Evolutionary conservation across 805 yeast genomes (phyloP), one percentile per base, ranked within the genome.

Genomic region (Starmerella davenportii): DNA sequence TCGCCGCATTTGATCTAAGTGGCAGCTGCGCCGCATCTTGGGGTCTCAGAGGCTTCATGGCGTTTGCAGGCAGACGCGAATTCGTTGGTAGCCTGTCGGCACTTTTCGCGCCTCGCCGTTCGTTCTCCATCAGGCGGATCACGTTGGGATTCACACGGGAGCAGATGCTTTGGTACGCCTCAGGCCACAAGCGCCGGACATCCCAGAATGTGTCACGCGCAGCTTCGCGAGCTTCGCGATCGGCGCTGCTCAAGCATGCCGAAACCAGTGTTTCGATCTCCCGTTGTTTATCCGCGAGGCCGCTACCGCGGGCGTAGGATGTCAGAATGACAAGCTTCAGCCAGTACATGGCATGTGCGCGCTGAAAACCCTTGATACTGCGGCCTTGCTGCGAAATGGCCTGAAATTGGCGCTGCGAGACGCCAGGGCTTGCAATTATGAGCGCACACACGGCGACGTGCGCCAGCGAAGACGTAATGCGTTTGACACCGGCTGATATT

Each of bases 151-250:
- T 29, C 8, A 29, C 32, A 7, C 9, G 15, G 13, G 32, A 7
- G 13, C 15, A 7, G 16, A 29, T 29, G 5, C 5, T 15, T 8
- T n/a, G 16, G 19, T 29, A 8, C 8, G 32, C 32, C 0, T 56
- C 50, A 0, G 80, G 78, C 58, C 71, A 77, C 5, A 65, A 51
- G 61, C 63, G 47, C 65, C 66, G 39, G 72, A 67, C 13, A 69
- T 61, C 95, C 32, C 95, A 85, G 50, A 68, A 87, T 0, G 82
- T 65, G 2, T 64, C 61, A 53, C 93, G 68, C 62, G 76, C 79
- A 0, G 72, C 61, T 49, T 74, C 92, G 46, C 95, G 66, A 0
- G 80, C 95, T 0, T 69, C 61, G 0, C 85, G 81, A 42, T 78
- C 77, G 0, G 94, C 80, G 54, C 85, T 96, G 1, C 70, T 53